These are phyloP conservation scores for Trichoderma lentiforme DNA, from an alignment of 2,329 filamentous ascomycete species.

Conservation along the genomic window DNA sequence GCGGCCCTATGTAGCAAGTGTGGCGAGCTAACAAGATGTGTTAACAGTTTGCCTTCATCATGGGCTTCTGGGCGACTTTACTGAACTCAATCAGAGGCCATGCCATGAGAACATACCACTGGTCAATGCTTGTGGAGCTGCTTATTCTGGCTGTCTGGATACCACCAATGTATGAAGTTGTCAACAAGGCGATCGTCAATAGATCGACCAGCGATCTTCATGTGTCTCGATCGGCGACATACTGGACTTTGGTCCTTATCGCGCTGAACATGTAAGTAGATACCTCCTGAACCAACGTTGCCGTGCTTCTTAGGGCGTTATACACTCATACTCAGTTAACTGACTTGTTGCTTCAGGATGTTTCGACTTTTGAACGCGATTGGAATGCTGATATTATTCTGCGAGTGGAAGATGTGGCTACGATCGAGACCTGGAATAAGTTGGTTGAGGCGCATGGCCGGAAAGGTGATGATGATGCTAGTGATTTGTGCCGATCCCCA, in stretches of 20 bases:
- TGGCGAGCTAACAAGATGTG: background rate
- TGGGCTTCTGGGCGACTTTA: constrained; percentile 34
- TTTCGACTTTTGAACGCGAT: constrained; percentile 39
- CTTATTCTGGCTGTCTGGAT: constrained; percentile 27
- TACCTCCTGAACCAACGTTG: background rate
- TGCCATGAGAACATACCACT: constrained; percentile 39
- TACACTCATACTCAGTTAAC: background rate
- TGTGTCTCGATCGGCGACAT: background rate
- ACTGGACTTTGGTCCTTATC: constrained; percentile 33
- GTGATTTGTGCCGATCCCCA: constrained; percentile 44
- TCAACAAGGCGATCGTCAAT: constrained; percentile 12
- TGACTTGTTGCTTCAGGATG: constrained; percentile 25
- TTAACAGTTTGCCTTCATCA: constrained; percentile 35
- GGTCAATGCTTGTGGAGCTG: constrained; percentile 36
- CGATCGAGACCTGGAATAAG: constrained; percentile 33
- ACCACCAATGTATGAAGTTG: constrained; percentile 26
- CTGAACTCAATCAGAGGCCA: constrained; percentile 35
- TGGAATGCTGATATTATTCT: constrained; percentile 37
- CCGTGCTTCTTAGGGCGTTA: background rate
- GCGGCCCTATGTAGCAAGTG: background rate
- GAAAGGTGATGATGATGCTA: constrained; percentile 30
- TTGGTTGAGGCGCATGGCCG: constrained; percentile 25
- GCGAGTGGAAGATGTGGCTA: constrained; percentile 38
- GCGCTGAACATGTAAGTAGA: constrained; percentile 38
- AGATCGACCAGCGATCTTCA: background rate